A percentile compares a stretch with the other conserved stretches of the same genome.
Evolutionary conservation across 176 grass and related monocot species (phyloP).

Genomic region (Juncus effusus): DNA sequence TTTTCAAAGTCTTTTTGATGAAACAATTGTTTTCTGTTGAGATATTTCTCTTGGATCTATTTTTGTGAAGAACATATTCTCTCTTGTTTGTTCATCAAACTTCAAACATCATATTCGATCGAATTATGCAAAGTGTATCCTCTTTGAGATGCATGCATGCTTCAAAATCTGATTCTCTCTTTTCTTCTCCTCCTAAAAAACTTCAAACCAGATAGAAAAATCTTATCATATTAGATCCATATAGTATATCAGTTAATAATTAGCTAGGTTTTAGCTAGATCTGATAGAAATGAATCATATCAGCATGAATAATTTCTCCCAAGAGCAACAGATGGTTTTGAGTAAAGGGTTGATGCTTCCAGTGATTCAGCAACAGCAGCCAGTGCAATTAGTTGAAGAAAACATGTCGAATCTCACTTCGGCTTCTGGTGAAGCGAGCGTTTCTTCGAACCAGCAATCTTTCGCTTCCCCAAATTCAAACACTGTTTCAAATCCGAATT

Average conservation of each 20-base stretch:
- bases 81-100: neutral
- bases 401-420: slow-evolving; percentile 98
- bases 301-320: slow-evolving; percentile 18
- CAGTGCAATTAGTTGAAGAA: slow-evolving; percentile 52
- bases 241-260: slow-evolving; percentile 19
- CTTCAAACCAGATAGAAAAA: slow-evolving; percentile 3
- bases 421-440: slow-evolving; percentile 79
- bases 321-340: slow-evolving; percentile 22
- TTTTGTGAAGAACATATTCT: neutral
- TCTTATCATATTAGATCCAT: slow-evolving; percentile 3
- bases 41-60: neutral
- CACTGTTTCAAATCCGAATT: slow-evolving; percentile 10
- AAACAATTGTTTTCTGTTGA: neutral
- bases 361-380: slow-evolving; percentile 59
- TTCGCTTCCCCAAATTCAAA: slow-evolving; percentile 35
- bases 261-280: slow-evolving; percentile 6
- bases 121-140: slow-evolving; percentile 25
- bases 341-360: slow-evolving; percentile 51
- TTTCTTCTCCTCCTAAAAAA: slow-evolving; percentile 23
- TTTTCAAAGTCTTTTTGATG: neutral
- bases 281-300: slow-evolving; percentile 23
- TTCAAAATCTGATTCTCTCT: neutral
- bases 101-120: neutral
- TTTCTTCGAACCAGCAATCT: slow-evolving; percentile 58
- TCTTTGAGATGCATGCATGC: slow-evolving; percentile 29